Base-by-base conservation (phyloP, 768 basidiomycete species). In the Russula brevipes region DNA sequence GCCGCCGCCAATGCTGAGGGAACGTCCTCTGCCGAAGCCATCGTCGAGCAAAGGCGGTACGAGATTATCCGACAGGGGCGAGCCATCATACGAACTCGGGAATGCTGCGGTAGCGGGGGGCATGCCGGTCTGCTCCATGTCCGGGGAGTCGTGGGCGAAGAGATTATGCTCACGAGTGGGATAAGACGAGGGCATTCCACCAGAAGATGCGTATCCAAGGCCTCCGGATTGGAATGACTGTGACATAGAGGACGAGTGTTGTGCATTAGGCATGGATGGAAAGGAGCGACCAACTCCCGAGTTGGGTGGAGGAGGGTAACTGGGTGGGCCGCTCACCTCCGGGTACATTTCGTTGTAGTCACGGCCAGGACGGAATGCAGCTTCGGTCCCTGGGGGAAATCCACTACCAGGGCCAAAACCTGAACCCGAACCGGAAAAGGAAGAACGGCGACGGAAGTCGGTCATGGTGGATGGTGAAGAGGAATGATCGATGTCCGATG, bases 291-390 rank as follows among this genome's bases (percentile, higher is more conserved):
- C 47, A 31, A n/a, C 7, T 9, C 3, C 14, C 19, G 19, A 1
- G 47, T 11, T 2, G 33, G 59, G 60, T 14, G 64, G 65, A 47
- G 64, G 65, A 47, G 57, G 52, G 39, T 50, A 17, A 12, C 16
- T 2, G 38, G 53, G 30, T 39, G 58, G 59, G 35, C 63, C 64
- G 66, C 66, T 67, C 64, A 67, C 66, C 66, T 67, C 66, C 55
- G 50, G 39, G 39, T 60, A 55, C 17, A 53, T 19, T 39, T 66
- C 59, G 8, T 45, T 64, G 57, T n/a, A 54, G 10, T 47, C 50
- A 3, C 58, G 54, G 55, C 17, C 42, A 24, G 52, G 44, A 30
- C 54, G 64, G 53, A 46, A 66, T 49, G 24, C 24, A 24, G 24
- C 39, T 44, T 31, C 52, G 31, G 12, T 67, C 66, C n/a, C n/a